A percentile compares a stretch with the other conserved stretches of the same genome.
Conservation (phyloP, 306 rosid genomes). For the Acmispon strigosus region DNA sequence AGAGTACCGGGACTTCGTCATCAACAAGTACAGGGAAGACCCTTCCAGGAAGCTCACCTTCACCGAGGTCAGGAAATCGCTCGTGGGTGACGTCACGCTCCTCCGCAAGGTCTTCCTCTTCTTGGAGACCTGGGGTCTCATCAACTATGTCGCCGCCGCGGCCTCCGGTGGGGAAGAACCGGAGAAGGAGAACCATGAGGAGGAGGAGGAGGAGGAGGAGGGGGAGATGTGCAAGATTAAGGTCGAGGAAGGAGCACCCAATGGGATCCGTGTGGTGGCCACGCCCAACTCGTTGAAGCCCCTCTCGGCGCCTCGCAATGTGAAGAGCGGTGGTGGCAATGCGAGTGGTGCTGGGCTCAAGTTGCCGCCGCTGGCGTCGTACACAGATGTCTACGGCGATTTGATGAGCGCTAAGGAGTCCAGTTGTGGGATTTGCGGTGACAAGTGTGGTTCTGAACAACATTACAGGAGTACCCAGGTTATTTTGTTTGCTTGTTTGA, state of each 20-base stretch:
- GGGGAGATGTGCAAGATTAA: slow-evolving; percentile 38
- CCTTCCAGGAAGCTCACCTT: slow-evolving; percentile 77
- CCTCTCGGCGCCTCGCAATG: slow-evolving; percentile 24
- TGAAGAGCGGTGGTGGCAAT: slow-evolving; percentile 8
- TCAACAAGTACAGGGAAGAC: slow-evolving; percentile 82
- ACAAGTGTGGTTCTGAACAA: slow-evolving; percentile 47
- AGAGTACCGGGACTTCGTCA: slow-evolving; percentile 81
- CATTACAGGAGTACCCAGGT: slow-evolving; percentile 58
- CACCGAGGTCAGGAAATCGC: slow-evolving; percentile 76
- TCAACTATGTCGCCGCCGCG: slow-evolving; percentile 56
- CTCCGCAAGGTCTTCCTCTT: slow-evolving; percentile 68
- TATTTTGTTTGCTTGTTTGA: neutral
- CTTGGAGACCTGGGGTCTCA: slow-evolving; percentile 71
- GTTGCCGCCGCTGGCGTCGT: slow-evolving; percentile 65
- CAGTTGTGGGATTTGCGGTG: slow-evolving; percentile 59
- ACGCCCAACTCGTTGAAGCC: slow-evolving; percentile 75
- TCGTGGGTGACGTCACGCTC: slow-evolving; percentile 79
- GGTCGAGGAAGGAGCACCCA: slow-evolving; percentile 75
- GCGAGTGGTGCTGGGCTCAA: slow-evolving; percentile 26
- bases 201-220: slow-evolving; percentile 9
- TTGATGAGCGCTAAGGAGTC: slow-evolving; percentile 34
- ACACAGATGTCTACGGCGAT: slow-evolving; percentile 55
- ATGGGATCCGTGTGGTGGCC: slow-evolving; percentile 74
- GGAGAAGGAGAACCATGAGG: slow-evolving; percentile 19
- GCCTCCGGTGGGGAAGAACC: slow-evolving; percentile 15